These are phyloP conservation scores for Pisolithus microcarpus DNA, from an alignment of 768 basidiomycete genomes.

Conservation along the genomic window DNA sequence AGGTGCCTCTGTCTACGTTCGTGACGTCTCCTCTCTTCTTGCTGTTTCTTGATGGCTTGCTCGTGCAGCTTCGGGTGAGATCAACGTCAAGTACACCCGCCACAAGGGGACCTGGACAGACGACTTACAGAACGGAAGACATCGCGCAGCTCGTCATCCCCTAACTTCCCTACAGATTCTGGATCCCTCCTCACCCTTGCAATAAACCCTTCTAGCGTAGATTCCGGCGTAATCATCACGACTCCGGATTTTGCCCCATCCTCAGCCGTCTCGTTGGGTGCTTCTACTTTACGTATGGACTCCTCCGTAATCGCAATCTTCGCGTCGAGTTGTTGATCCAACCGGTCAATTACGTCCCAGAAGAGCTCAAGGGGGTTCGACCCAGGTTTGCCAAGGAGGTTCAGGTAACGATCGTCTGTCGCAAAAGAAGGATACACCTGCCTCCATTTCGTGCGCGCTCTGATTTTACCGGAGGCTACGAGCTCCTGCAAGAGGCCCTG, in stretches of 20 bases:
- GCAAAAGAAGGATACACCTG: constrained; percentile 72
- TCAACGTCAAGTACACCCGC: neutral
- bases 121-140: constrained; percentile 58
- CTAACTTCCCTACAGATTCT: constrained; percentile 44
- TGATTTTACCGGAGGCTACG: constrained; percentile 58
- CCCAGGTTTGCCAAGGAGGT: constrained; percentile 87
- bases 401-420: constrained; percentile 75
- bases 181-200: constrained; percentile 49
- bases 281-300: constrained; percentile 42
- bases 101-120: neutral
- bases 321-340: constrained; percentile 79
- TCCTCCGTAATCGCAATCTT: constrained; percentile 66
- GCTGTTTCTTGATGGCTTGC: constrained; percentile 63
- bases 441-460: constrained; percentile 87
- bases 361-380: constrained; percentile 94
- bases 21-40: constrained; percentile 78
- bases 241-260: constrained; percentile 28
- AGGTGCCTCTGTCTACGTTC: constrained; percentile 82
- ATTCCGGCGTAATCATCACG: constrained; percentile 45
- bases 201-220: constrained; percentile 58
- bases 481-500: constrained; percentile 70
- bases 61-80: constrained; percentile 53
- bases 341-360: constrained; percentile 85
- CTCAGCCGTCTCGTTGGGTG: constrained; percentile 23
- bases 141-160: constrained; percentile 45